Evolutionary conservation across 257 asterid species (phyloP).

Genomic region (Cinchona pubescens): DNA sequence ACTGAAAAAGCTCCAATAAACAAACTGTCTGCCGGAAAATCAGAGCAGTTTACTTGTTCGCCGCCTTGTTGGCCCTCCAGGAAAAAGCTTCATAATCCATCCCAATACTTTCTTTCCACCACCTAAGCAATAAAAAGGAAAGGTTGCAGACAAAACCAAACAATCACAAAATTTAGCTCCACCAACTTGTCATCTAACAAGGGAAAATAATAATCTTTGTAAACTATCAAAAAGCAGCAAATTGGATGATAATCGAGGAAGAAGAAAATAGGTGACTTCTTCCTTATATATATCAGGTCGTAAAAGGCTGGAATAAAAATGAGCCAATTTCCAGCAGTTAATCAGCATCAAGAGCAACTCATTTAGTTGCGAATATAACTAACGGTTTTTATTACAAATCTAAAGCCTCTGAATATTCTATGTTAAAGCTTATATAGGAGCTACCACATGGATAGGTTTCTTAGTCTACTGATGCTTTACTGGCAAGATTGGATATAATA

Average conservation of each 20-base stretch:
- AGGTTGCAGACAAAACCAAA: background rate
- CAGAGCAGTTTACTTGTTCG: constrained; percentile 73
- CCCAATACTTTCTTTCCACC: constrained; percentile 93
- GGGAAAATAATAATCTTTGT: background rate
- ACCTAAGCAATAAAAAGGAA: constrained; percentile 42
- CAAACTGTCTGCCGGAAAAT: constrained; percentile 14
- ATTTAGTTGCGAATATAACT: background rate
- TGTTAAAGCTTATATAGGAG: background rate
- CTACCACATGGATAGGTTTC: background rate
- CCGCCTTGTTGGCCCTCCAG: constrained; percentile 88
- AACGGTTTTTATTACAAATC: background rate
- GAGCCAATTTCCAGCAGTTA: background rate
- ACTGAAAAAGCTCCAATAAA: constrained; percentile 22
- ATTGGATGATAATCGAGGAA: background rate
- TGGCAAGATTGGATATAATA: background rate
- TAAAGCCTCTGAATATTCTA: background rate
- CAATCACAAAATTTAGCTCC: background rate
- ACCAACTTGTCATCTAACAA: background rate
- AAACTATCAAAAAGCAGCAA: background rate
- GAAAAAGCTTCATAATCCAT: constrained; percentile 97
- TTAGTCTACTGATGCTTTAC: background rate
- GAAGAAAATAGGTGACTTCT: background rate
- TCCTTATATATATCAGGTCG: background rate
- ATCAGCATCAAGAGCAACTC: background rate
- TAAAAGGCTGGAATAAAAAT: background rate